Evolutionary conservation across 805 yeast genomes (phyloP), one percentile per base, ranked within the genome.

Genomic region (Pichia kluyveri): DNA sequence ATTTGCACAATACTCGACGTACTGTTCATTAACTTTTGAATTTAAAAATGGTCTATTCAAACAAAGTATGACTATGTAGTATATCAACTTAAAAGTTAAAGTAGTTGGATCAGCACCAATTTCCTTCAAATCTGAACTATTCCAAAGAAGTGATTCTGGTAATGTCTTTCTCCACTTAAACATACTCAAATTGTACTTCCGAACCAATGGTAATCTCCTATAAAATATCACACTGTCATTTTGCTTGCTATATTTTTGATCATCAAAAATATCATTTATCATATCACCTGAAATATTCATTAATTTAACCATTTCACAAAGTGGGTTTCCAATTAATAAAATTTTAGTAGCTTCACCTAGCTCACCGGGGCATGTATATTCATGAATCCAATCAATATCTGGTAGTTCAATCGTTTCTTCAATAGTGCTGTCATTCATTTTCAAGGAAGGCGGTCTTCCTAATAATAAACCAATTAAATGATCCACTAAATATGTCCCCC

Each of bases 401-500:
- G 85, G 84, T 50, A 80, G 63, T 51, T 75, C 80, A 48, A 71
- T 75, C 15, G 81, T 70, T 52, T 77, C 83, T 0, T 81, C 79
- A 15, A 80, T 77, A 0, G 83, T 72, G 0, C 85, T 77, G 53
- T 80, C 82, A 42, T 75, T 69, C 48, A 75, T 68, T 56, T 78
- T 76, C 44, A 80, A 60, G 1, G 74, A 63, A 0, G 82, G 72
- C 0, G 84, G 82, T 45, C 85, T 63, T 3, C 86, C 86, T 44
- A 80, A 61, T 45, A 79, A 65, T 34, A 80, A 62, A 54, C 82
- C 75, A 37, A 80, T 76, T 54, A 80, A 75, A 57, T 79, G 85
- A 59, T 80, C 86, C 2, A 81, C 83, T 50, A 79, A 66, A 59
- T 74, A 80, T 5, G 80, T 76, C 49, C 86, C 83, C 50, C 79